Base-by-base conservation (phyloP, 305 asterid species). In the Fraxinus velutina region DNA sequence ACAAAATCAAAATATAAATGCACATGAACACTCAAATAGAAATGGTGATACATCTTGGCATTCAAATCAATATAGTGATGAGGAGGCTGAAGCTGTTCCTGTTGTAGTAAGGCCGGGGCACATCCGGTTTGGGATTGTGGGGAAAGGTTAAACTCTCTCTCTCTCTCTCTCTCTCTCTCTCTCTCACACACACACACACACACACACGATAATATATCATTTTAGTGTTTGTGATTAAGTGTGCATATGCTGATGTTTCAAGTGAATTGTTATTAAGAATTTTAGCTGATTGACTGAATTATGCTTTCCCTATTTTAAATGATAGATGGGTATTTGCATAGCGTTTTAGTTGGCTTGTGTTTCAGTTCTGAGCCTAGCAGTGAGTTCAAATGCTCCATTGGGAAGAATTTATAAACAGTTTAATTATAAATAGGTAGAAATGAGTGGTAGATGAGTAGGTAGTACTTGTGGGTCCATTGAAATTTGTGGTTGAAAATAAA, bases 111-210 rank as follows among this genome's bases (percentile, higher is more conserved):
- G 97, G 91, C 99, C 98, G 36, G 98, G 99, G 79, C 97, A 96
- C 84, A 93, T 96, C 82, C 98, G 98, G 79, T 96, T 94, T 88
- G 98, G 92, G 88, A 91, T 94, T 50, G 80, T 88, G 82, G 98
- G 87, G 33, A 84, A 91, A 90, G 99, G 98, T 96, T 50, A 15
- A 75, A 68, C 83, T 75, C 83, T 82, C 82, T 79, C 39, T 68
- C 82, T 34, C 37, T 34, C 37, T 5, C 39, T 6, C 39, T 72
- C 15, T 44, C 2, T 9, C 44, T 1, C 44, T 37, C 52, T 42
- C n/a, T 42, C 39, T 34, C 37, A 22, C 24, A 22, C 24, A 22
- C 24, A 22, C 39, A 5, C 39, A 34, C 39, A 34, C 9, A 34
- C 39, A 5, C 6, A 36, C 52, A 12, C 12, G 73, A 27, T 4